Evolutionary conservation across 108 stramenopile species (phyloP).

Genomic region (Discostella pseudostelligera): DNA sequence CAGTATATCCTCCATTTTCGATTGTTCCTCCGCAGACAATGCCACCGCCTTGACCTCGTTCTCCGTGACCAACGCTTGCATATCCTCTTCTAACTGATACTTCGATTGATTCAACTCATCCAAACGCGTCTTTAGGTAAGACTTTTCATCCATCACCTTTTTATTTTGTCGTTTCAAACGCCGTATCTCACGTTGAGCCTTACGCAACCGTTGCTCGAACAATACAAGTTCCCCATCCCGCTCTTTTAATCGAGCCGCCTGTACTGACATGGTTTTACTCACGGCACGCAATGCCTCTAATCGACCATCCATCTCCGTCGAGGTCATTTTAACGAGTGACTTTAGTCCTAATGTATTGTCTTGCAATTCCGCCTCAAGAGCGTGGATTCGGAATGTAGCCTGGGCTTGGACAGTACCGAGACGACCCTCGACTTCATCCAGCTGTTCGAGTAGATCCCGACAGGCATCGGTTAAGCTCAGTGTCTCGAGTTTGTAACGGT

Average conservation of each 20-base stretch:
- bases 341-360: slow-evolving; percentile 40
- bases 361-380: slow-evolving; percentile 45
- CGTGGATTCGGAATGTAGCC: slow-evolving; percentile 48
- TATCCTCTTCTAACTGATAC: slow-evolving; percentile 13
- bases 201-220: slow-evolving; percentile 19
- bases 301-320: slow-evolving; percentile 40
- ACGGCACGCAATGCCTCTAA: slow-evolving; percentile 40
- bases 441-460: slow-evolving; percentile 34
- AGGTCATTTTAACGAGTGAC: slow-evolving; percentile 41
- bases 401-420: slow-evolving; percentile 40
- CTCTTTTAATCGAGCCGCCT: slow-evolving; percentile 35
- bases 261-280: slow-evolving; percentile 36
- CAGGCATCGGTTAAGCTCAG: slow-evolving; percentile 46
- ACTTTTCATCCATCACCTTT: slow-evolving; percentile 31
- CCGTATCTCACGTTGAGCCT: slow-evolving; percentile 26
- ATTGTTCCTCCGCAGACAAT: slow-evolving; percentile 11
- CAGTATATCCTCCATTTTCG: slow-evolving; percentile 16
- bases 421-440: slow-evolving; percentile 36
- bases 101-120: slow-evolving; percentile 25
- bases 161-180: slow-evolving; percentile 28
- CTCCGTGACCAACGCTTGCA: slow-evolving; percentile 9
- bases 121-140: slow-evolving; percentile 30
- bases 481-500: slow-evolving; percentile 47
- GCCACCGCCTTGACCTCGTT: not conserved
- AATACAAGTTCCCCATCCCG: slow-evolving; percentile 27